Evolutionary conservation across 192 early-diverging fungal genomes (phyloP), one percentile per base, ranked within the genome.

Genomic region (Pilobolus umbonatus): DNA sequence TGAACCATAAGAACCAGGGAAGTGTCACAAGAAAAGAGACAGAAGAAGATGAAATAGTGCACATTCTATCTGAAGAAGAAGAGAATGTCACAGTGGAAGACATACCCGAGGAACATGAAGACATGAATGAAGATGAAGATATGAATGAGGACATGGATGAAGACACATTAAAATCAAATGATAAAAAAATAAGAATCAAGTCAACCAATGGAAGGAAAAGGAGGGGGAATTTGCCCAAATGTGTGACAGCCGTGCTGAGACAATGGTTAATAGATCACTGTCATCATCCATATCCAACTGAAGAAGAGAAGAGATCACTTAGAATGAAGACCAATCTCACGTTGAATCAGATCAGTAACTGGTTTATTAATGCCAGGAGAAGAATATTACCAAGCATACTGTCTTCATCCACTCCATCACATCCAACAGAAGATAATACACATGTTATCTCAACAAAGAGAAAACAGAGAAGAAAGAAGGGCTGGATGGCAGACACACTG

Each of bases 341-440:
- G 2, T 63, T 86, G 44, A 80, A 79, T 34, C 86, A 88, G 55
- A 84, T 88, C 52, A 85, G 79, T 50, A 85, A 88, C 56, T 88
- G 86, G 86, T 88, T 88, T 55, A 88, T 88, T 29, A 88, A 88
- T 71, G 86, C 86, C 0, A 54, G 86, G 4, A 60, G 86, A 40
- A 59, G 86, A 3, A 74, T 75, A 17, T 40, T 80, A 19, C 80
- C 80, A 26, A 57, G 67, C 15, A 80, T 78, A 59, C 61, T 79
- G 30, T 71, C 66, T 49, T 30, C 32, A 17, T 48, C 29, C 22
- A 11, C 47, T 22, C 22, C 26, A 5, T 5, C 15, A 42, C 2
- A 24, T 19, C 4, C 22, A 39, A 44, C 39, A 31, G 9, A 22
- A 57, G 17, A 6, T 24, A 46, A 46, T 26, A 46, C 4, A 25